phyloP scores from a whole-genome alignment of 2,329 filamentous ascomycete species.

The Fusarium miscanthi region DNA sequence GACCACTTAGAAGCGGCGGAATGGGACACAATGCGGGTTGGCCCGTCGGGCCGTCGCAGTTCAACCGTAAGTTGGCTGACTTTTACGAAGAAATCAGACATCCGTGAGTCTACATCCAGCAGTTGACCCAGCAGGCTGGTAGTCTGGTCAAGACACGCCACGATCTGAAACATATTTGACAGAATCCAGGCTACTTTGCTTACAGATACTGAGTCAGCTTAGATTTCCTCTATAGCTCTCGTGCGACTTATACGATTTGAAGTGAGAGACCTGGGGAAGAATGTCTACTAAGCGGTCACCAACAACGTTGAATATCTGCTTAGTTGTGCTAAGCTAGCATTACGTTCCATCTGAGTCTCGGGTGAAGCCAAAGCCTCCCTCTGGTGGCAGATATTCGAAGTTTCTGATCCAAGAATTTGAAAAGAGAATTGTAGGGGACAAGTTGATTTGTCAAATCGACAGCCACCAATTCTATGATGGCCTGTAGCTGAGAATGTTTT shows the following conservation, averaged over 20 bases:
- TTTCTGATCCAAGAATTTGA: too few relatives aligned
- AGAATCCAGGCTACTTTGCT: neutral
- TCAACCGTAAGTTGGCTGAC: neutral
- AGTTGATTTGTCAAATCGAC: neutral
- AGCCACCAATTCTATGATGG: neutral
- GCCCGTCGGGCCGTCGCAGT: neutral
- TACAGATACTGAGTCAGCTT: too few relatives aligned
- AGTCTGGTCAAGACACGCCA: too few relatives aligned
- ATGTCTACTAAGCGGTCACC: neutral
- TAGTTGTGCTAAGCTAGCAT: neutral
- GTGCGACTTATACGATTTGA: too few relatives aligned
- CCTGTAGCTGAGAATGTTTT: neutral
- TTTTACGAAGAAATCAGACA: neutral
- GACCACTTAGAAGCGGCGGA: neutral
- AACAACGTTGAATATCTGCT: neutral
- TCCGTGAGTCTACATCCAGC: neutral
- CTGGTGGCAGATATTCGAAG: too few relatives aligned
- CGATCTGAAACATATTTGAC: too few relatives aligned
- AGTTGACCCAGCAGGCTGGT: neutral
- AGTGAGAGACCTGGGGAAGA: too few relatives aligned
- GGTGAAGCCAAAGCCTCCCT: fast-evolving
- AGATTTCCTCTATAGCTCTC: too few relatives aligned
- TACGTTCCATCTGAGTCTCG: fast-evolving
- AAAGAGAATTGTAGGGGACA: neutral
- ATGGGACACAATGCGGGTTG: neutral